Conservation (phyloP, 2,329 filamentous ascomycete genomes). For the Colletotrichum chlorophyti region DNA sequence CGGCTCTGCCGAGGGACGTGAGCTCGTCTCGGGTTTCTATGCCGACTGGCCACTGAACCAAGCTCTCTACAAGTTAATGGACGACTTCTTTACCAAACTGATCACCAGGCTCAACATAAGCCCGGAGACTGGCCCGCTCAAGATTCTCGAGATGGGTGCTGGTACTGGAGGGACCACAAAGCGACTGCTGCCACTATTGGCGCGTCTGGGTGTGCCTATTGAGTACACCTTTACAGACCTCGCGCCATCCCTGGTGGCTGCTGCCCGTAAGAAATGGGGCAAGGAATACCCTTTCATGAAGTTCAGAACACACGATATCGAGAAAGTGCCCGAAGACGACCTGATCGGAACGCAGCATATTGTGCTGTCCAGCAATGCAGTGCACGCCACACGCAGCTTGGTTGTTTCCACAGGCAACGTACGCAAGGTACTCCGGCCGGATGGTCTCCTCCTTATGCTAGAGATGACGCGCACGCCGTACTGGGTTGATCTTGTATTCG, state of each 20-base stretch:
- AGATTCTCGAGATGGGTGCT: background rate
- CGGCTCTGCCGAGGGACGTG: constrained; percentile 40
- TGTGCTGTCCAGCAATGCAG: background rate
- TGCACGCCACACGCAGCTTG: background rate
- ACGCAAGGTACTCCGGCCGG: background rate
- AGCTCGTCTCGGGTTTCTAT: constrained; percentile 44
- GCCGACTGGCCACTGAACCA: constrained; percentile 43
- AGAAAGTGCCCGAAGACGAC: background rate
- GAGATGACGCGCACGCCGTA: constrained; percentile 27
- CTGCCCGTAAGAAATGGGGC: background rate
- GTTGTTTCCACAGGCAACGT: background rate
- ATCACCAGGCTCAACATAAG: background rate
- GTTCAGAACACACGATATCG: background rate
- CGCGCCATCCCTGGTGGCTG: background rate
- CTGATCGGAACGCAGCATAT: background rate
- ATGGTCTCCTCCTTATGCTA: constrained; percentile 3
- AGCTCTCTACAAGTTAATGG: constrained; percentile 40
- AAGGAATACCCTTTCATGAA: background rate
- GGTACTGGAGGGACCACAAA: background rate
- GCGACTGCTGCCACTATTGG: background rate
- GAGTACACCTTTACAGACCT: background rate
- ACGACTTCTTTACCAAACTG: background rate
- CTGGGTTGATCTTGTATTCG: constrained; percentile 40
- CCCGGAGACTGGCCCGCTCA: background rate
- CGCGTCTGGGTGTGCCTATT: background rate